These are phyloP conservation scores for Fomes fomentarius DNA, from an alignment of 1,284 basidiomycete species.

Conservation along the genomic window DNA sequence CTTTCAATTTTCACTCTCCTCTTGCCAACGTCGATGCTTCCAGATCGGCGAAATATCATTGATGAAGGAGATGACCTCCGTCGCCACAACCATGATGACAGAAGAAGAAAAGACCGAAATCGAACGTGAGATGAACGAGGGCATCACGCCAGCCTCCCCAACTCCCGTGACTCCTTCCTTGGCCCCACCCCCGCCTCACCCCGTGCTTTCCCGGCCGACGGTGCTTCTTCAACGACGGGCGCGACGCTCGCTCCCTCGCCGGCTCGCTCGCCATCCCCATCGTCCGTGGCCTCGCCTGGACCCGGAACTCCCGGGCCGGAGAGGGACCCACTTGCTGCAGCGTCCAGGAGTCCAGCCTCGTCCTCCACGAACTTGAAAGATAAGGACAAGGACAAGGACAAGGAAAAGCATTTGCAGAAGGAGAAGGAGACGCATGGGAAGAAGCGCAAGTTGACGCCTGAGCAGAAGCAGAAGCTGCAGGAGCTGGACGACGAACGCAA, in stretches of 20 bases:
- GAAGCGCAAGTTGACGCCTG: constrained; percentile 75
- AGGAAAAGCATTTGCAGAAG: constrained; percentile 32
- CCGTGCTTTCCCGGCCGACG: constrained; percentile 10
- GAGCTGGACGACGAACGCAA: constrained; percentile 81
- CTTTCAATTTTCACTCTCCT: not conserved
- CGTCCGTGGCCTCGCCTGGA: constrained; percentile 18
- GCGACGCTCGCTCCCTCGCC: constrained; percentile 17
- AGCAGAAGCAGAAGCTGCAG: constrained; percentile 83
- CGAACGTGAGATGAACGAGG: constrained; percentile 69
- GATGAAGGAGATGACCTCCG: constrained; percentile 87
- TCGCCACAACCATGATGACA: constrained; percentile 81
- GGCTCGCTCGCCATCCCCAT: constrained; percentile 10
- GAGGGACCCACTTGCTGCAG: constrained; percentile 9
- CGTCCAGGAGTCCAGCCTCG: constrained; percentile 17
- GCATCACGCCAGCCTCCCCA: constrained; percentile 26
- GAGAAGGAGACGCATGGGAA: constrained; percentile 38
- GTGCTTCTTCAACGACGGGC: constrained; percentile 16
- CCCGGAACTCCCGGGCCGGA: constrained; percentile 11
- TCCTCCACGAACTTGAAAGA: constrained; percentile 25
- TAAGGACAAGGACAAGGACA: constrained; percentile 7
- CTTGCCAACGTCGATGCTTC: not conserved
- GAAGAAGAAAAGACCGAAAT: constrained; percentile 92
- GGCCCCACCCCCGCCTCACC: constrained; percentile 11
- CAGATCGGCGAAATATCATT: constrained; percentile 93
- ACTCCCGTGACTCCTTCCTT: constrained; percentile 18